These are phyloP conservation scores for Naumovozyma dairenensis DNA, from an alignment of 805 yeast species.

Conservation along the genomic window DNA sequence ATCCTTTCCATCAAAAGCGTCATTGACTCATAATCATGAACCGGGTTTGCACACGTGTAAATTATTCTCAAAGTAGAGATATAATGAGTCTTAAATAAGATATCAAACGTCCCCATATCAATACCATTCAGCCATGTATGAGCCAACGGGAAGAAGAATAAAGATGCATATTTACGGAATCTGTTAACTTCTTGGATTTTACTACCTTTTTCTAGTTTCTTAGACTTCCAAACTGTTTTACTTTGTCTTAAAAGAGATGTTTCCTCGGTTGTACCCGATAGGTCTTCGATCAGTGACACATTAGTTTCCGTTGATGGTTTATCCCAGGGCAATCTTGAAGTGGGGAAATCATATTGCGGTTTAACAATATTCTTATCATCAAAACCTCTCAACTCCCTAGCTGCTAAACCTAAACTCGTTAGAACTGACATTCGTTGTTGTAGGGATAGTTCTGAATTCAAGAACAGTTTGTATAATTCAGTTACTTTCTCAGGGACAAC, in stretches of 20 bases:
- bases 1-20: conserved; percentile 23
- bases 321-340: conserved; percentile 27
- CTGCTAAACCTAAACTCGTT: conserved; percentile 59
- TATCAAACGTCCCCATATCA: conserved; percentile 45
- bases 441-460: conserved; percentile 68
- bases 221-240: conserved; percentile 27
- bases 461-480: conserved; percentile 35
- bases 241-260: conserved; percentile 1
- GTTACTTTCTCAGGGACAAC: conserved; percentile 40
- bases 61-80: conserved; percentile 38
- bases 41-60: conserved; percentile 41
- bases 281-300: neutral
- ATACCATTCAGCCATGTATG: conserved; percentile 46
- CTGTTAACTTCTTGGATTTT: conserved; percentile 12
- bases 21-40: conserved; percentile 31
- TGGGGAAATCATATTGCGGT: conserved; percentile 29
- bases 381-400: conserved; percentile 60
- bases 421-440: conserved; percentile 66
- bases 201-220: conserved; percentile 16
- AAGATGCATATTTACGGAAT: conserved; percentile 31
- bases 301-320: conserved; percentile 5
- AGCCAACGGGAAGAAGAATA: conserved; percentile 44
- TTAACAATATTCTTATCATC: conserved; percentile 40
- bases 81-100: conserved; percentile 42
- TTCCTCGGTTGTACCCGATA: neutral